Conservation (phyloP, 306 rosid genomes). For the Gleditsia sinensis region DNA sequence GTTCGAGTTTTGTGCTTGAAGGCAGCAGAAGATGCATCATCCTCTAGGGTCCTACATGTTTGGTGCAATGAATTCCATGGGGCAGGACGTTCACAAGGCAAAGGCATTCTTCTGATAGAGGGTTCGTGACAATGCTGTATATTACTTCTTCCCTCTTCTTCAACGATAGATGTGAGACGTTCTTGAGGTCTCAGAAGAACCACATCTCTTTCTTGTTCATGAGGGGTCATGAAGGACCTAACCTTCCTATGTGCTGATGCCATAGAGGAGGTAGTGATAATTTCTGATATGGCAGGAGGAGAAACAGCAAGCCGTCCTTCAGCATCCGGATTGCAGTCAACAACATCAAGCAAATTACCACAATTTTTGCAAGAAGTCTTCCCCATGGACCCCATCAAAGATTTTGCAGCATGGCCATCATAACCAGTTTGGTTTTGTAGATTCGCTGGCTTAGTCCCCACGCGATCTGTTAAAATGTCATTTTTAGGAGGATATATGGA, state of each 20-base stretch:
- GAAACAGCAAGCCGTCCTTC: conserved; percentile 40
- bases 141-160: conserved; percentile 40
- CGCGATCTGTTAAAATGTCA: conserved; percentile 32
- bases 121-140: conserved; percentile 34
- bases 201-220: conserved; percentile 47
- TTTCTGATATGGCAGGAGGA: conserved; percentile 43
- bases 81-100: conserved; percentile 41
- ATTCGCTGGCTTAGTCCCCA: conserved; percentile 28
- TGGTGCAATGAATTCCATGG: conserved; percentile 50
- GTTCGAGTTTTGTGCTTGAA: conserved; percentile 49
- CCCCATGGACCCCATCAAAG: conserved; percentile 40
- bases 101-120: conserved; percentile 38
- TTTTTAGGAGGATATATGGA: conserved; percentile 42
- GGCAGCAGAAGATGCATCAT: conserved; percentile 45
- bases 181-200: conserved; percentile 45
- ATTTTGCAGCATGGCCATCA: conserved; percentile 36
- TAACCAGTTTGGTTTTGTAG: conserved; percentile 37
- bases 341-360: conserved; percentile 59
- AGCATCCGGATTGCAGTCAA: conserved; percentile 39
- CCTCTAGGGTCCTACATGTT: conserved; percentile 38
- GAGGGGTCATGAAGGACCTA: conserved; percentile 32
- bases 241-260: conserved; percentile 47
- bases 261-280: conserved; percentile 36
- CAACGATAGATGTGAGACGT: conserved; percentile 35
- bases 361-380: conserved; percentile 67